Base-by-base conservation (phyloP, 106 monocot species). In the Platanthera zijinensis region DNA sequence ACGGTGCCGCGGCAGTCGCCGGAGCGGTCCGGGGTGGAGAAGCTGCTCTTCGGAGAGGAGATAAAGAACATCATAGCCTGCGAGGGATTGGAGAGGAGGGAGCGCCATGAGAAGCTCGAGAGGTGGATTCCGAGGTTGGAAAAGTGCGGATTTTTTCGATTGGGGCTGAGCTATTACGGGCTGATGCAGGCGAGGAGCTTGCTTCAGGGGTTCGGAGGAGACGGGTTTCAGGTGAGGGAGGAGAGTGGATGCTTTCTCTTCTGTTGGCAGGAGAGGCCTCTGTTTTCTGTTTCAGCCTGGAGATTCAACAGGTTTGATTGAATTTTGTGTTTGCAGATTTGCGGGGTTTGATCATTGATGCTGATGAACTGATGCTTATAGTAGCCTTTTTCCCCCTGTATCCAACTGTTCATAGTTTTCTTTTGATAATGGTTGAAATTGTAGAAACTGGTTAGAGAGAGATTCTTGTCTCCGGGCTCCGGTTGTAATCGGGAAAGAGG, bases 201-300 rank as follows among this genome's bases (percentile, higher is more conserved):
- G 77, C 77, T 90, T 48, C 83, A 82, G 75, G 80, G 80, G 9
- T 89, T 75, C 46, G 75, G 80, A 5, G 84, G 88, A 51, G 83
- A 90, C 0, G 94, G 88, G 0, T 90, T 84, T 75, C 79, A 84
- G 75, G 83, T 94, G 62, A 83, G 80, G 76, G 89, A 89, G 62
- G 88, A 94, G 76, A 77, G 73, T 21, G 94, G 89, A 0, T 79
- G 83, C 39, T 75, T 88, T 74, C 78, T 79, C 70, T 68, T 94
- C 15, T 90, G 88, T 59, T 94, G 94, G 94, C 94, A 94, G 74
- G 85, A 87, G 14, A 77, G 85, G 10, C 19, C 94, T 0, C 79
- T 94, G 53, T 90, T 80, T 84, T 86, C 90, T 50, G 85, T 90
- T 48, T 94, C 94, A 14, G 88, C 90, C 11, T 94, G 94, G 94